Evolutionary conservation across 2,329 filamentous ascomycete species (phyloP).

Genomic region (Colletotrichum tropicale): DNA sequence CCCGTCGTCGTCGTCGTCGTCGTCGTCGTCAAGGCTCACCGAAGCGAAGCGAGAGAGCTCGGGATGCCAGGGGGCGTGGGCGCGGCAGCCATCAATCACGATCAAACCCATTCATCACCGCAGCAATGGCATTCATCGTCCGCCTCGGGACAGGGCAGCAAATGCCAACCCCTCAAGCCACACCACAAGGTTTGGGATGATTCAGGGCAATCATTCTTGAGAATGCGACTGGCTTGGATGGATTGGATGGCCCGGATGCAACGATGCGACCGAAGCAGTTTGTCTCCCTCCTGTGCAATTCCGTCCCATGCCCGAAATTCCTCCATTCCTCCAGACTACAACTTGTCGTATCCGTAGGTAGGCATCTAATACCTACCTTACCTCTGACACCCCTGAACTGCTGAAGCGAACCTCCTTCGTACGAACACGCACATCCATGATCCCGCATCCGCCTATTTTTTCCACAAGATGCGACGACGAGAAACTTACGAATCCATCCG

Average conservation of each 20-base stretch:
- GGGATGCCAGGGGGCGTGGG: neutral
- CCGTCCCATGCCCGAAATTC: constrained; percentile 12
- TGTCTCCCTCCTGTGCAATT: neutral
- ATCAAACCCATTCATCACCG: neutral
- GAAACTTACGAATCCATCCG: neutral
- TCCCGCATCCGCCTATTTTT: neutral
- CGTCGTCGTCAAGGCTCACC: neutral
- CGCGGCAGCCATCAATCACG: neutral
- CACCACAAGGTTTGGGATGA: constrained; percentile 5
- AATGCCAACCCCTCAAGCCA: neutral
- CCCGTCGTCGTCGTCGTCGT: neutral
- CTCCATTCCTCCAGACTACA: constrained; percentile 7
- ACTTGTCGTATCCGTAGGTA: neutral
- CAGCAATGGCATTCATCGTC: neutral
- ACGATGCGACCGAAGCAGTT: constrained; percentile 5
- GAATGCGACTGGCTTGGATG: constrained; percentile 14
- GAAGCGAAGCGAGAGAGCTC: neutral
- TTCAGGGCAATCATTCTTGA: constrained; percentile 7
- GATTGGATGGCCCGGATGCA: constrained; percentile 13
- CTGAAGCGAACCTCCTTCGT: neutral
- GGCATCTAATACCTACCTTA: neutral
- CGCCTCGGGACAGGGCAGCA: neutral
- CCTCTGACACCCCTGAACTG: neutral
- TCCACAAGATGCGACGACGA: neutral
- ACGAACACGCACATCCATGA: neutral